Percentiles rank a stretch among this genome's conserved stretches.
phyloP scores from a whole-genome alignment of 495 filamentous ascomycete species.

The Lepraria neglecta region DNA sequence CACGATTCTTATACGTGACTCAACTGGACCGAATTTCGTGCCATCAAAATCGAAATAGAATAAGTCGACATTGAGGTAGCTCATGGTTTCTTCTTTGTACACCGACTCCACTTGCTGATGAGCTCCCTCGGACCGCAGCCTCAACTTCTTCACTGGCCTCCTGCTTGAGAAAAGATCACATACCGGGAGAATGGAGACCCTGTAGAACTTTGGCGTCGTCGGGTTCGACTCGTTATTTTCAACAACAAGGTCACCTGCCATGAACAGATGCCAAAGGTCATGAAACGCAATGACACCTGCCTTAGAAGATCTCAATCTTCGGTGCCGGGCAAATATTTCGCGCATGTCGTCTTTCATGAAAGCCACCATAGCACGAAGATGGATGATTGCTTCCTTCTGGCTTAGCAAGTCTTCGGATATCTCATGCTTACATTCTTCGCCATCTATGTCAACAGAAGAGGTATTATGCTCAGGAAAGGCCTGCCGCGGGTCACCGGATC shows the following conservation, averaged over 20 bases:
- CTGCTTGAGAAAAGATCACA: conserved; percentile 18
- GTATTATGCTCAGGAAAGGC: not conserved
- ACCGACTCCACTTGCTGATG: conserved; percentile 18
- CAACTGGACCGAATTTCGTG: conserved; percentile 35
- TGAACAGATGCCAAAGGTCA: conserved; percentile 41
- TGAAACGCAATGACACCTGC: conserved; percentile 32
- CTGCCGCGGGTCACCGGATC: not conserved
- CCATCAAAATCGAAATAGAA: conserved; percentile 43
- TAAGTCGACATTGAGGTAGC: conserved; percentile 27
- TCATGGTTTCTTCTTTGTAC: conserved; percentile 21
- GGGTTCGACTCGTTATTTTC: conserved; percentile 26
- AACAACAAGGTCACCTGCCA: conserved; percentile 29
- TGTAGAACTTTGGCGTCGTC: conserved; percentile 8
- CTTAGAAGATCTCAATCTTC: conserved; percentile 18
- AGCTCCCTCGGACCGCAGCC: conserved; percentile 17
- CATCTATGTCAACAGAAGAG: not conserved
- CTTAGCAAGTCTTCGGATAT: conserved; percentile 22
- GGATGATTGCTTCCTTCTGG: conserved; percentile 26
- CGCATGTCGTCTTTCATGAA: conserved; percentile 33
- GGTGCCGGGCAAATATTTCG: conserved; percentile 19
- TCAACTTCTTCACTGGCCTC: conserved; percentile 24
- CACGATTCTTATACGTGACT: conserved; percentile 26
- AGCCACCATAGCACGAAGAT: conserved; percentile 28
- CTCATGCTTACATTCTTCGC: conserved; percentile 20
- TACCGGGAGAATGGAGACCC: conserved; percentile 17